Evolutionary conservation across 2,329 filamentous ascomycete genomes (phyloP).

Genomic region (Xylariaceae sp.): DNA sequence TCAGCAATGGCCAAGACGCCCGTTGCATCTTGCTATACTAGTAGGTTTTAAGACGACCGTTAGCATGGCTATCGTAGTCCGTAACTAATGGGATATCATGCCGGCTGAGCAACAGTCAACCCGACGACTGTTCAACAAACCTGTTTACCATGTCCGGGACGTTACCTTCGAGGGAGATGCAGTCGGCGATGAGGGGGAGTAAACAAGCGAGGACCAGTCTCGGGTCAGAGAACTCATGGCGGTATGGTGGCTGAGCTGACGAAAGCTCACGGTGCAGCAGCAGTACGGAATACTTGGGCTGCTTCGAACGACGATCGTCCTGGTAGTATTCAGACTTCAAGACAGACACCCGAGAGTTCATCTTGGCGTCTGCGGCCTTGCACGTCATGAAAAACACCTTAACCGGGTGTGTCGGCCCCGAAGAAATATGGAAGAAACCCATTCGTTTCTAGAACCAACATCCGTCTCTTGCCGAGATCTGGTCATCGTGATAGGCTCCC

Average conservation of each 20-base stretch:
- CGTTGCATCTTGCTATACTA: not conserved
- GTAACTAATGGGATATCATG: not conserved
- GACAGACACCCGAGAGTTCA: not conserved
- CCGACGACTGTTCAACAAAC: not conserved
- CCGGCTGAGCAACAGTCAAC: not conserved
- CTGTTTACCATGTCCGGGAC: too few species aligned
- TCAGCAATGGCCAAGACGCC: not conserved
- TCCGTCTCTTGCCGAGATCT: not conserved
- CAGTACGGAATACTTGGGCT: not conserved
- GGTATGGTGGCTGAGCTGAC: not conserved
- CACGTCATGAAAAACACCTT: not conserved
- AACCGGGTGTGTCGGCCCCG: not conserved
- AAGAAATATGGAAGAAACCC: not conserved
- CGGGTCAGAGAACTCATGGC: not conserved
- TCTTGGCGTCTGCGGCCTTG: not conserved
- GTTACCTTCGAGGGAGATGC: too few species aligned
- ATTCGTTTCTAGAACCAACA: not conserved
- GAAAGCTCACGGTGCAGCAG: not conserved
- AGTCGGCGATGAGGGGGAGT: too few species aligned
- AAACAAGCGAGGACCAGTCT: not conserved
- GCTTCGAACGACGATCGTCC: not conserved
- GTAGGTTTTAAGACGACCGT: not conserved
- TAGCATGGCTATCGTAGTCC: not conserved
- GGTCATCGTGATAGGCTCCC: not conserved
- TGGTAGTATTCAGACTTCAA: not conserved